These are phyloP conservation scores for Rhexocercosporidium sp. DNA, from an alignment of 2,329 filamentous ascomycete genomes.

Conservation along the genomic window DNA sequence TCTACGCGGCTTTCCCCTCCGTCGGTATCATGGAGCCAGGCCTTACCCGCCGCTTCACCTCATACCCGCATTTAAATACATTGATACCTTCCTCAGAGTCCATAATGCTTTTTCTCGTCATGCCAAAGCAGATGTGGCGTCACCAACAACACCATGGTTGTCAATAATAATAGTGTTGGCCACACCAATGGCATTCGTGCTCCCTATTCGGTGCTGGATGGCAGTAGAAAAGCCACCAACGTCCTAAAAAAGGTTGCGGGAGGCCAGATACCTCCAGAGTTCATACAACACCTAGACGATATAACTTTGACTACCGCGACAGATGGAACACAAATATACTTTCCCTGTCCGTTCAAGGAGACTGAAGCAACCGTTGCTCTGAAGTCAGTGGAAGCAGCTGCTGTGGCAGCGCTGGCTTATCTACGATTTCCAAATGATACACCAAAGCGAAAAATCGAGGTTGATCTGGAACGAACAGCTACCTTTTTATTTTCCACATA, in stretches of 20 bases:
- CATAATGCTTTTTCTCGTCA: conserved; percentile 4
- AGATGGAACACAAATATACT: conserved; percentile 45
- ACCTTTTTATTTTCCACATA: conserved; percentile 64
- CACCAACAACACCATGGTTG: conserved; percentile 4
- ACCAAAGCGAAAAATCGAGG: conserved; percentile 48
- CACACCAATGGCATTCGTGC: conserved; percentile 15
- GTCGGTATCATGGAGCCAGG: not conserved
- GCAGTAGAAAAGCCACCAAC: conserved; percentile 33
- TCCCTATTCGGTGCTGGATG: conserved; percentile 37
- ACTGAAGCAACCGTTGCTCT: conserved; percentile 51
- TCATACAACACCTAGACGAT: conserved; percentile 32
- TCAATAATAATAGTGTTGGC: not conserved
- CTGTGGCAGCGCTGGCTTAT: conserved; percentile 64
- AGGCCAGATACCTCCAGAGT: conserved; percentile 33
- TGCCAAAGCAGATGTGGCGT: conserved; percentile 2
- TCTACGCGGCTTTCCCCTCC: not conserved
- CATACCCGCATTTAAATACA: not conserved
- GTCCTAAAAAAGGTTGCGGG: conserved; percentile 25
- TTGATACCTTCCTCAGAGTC: not conserved
- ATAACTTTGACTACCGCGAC: conserved; percentile 36
- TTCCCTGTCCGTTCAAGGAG: conserved; percentile 54
- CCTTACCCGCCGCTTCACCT: conserved; percentile 10
- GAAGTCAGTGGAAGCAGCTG: conserved; percentile 51
- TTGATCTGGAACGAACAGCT: conserved; percentile 59
- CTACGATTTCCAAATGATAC: conserved; percentile 51